Evolutionary conservation across 2,329 filamentous ascomycete species (phyloP).

Genomic region (Leptographium radiaticola): DNA sequence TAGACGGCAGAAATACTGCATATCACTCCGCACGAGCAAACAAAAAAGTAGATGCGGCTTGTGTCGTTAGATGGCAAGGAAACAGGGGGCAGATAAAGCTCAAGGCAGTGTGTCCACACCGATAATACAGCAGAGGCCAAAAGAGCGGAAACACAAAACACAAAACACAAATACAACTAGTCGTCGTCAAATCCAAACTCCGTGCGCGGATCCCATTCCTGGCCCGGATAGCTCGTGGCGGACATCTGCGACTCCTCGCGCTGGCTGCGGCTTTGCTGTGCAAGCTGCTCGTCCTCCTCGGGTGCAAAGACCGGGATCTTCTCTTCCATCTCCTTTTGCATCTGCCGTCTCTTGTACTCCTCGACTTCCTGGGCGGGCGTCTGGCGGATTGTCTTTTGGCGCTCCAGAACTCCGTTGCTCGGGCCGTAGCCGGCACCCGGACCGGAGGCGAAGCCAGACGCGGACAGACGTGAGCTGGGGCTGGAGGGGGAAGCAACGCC

Average conservation of each 20-base stretch:
- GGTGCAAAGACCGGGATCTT: conserved; percentile 32
- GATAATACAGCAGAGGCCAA: too few species aligned
- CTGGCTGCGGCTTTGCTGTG: conserved; percentile 20
- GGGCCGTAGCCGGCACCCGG: not conserved
- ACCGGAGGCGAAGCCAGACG: not conserved
- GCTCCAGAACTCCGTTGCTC: conserved; percentile 11
- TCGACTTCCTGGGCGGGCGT: conserved; percentile 23
- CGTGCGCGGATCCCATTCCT: conserved; percentile 53
- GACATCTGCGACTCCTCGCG: conserved; percentile 45
- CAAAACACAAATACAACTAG: not conserved
- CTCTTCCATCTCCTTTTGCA: conserved; percentile 35
- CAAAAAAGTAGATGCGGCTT: too few species aligned
- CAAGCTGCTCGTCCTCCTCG: conserved; percentile 14
- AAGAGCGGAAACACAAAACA: too few species aligned
- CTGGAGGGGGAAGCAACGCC: not conserved
- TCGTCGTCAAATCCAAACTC: conserved; percentile 18
- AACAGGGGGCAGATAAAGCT: too few species aligned
- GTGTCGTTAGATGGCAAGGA: too few species aligned
- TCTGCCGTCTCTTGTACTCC: conserved; percentile 29
- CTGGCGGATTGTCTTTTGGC: conserved; percentile 15
- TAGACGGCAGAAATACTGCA: too few species aligned
- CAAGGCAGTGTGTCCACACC: too few species aligned
- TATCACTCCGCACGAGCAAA: too few species aligned
- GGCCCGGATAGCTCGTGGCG: conserved; percentile 55
- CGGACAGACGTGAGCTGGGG: not conserved